A percentile compares a stretch with the other conserved stretches of the same genome.
These are phyloP conservation scores for Amborella trichopoda DNA, from an alignment of 164 flowering plant species.

Conservation along the genomic window DNA sequence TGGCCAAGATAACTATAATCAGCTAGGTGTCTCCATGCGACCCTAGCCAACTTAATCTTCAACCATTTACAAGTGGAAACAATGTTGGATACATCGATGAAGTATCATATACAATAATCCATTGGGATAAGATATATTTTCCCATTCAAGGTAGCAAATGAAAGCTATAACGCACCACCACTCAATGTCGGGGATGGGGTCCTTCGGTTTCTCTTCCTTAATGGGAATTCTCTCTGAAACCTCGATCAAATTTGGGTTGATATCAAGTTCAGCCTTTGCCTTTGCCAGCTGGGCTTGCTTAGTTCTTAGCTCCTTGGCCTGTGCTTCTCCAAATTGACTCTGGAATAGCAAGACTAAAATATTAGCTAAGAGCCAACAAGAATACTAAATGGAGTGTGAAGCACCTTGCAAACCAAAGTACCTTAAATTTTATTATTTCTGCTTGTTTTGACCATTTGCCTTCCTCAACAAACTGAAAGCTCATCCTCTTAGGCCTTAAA, in stretches of 20 bases:
- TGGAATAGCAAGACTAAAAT: slow-evolving; percentile 7
- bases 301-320: slow-evolving; percentile 80
- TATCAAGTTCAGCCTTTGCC: slow-evolving; percentile 84
- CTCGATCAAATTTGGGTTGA: slow-evolving; percentile 95
- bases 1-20: too few species aligned
- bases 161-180: slow-evolving; percentile 64
- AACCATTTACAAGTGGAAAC: too few species aligned
- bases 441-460: slow-evolving; percentile 97
- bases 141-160: not conserved
- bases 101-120: not conserved
- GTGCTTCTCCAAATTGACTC: slow-evolving; percentile 98
- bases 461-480: slow-evolving; percentile 95
- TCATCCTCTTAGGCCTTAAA: slow-evolving; percentile 83
- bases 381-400: not conserved
- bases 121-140: slow-evolving; percentile 3
- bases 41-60: too few species aligned
- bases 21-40: too few species aligned
- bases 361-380: not conserved
- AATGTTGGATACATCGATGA: too few species aligned
- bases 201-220: slow-evolving; percentile 74
- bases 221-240: slow-evolving; percentile 67
- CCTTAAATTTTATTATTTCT: slow-evolving; percentile 75
- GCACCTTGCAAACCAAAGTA: slow-evolving; percentile 8
- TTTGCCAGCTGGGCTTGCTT: slow-evolving; percentile 87
- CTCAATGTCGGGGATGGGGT: slow-evolving; percentile 80